A percentile compares a stretch with the other conserved stretches of the same genome.
Evolutionary conservation across 495 filamentous ascomycete genomes (phyloP).

Genomic region (Immersiella caudata): DNA sequence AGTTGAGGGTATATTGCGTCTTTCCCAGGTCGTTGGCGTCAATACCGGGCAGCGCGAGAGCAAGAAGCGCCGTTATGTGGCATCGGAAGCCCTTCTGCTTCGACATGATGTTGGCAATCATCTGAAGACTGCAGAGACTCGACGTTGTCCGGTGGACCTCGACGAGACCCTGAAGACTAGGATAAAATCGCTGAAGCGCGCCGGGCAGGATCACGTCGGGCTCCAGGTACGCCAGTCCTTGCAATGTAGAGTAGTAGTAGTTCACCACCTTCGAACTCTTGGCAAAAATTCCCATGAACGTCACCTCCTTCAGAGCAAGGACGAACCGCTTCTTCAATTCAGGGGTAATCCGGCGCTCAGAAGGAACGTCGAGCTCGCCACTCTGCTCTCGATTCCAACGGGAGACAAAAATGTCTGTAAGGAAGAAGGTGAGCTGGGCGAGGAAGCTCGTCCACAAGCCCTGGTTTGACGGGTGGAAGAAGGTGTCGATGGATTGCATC

Average conservation of each 20-base stretch:
- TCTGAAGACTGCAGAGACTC: constrained; percentile 85
- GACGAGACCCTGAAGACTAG: constrained; percentile 91
- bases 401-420: constrained; percentile 96
- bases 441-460: constrained; percentile 89
- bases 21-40: constrained; percentile 98
- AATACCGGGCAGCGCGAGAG: constrained; percentile 89
- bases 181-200: constrained; percentile 93
- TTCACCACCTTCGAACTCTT: constrained; percentile 91
- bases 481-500: constrained; percentile 95
- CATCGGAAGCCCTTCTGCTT: constrained; percentile 91
- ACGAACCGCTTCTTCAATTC: constrained; percentile 88
- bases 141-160: constrained; percentile 97
- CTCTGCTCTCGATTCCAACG: constrained; percentile 94
- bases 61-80: constrained; percentile 89
- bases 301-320: constrained; percentile 84
- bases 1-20: constrained; percentile 89
- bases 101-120: constrained; percentile 85
- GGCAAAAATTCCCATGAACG: constrained; percentile 97
- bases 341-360: constrained; percentile 75
- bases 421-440: constrained; percentile 87
- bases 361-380: constrained; percentile 83
- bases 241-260: constrained; percentile 86
- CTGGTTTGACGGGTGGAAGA: constrained; percentile 98
- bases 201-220: constrained; percentile 92
- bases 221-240: constrained; percentile 86